A percentile compares a stretch with the other conserved stretches of the same genome.
These are phyloP conservation scores for Globisporangium paddicum DNA, from an alignment of 352 stramenopile genomes.

Conservation along the genomic window DNA sequence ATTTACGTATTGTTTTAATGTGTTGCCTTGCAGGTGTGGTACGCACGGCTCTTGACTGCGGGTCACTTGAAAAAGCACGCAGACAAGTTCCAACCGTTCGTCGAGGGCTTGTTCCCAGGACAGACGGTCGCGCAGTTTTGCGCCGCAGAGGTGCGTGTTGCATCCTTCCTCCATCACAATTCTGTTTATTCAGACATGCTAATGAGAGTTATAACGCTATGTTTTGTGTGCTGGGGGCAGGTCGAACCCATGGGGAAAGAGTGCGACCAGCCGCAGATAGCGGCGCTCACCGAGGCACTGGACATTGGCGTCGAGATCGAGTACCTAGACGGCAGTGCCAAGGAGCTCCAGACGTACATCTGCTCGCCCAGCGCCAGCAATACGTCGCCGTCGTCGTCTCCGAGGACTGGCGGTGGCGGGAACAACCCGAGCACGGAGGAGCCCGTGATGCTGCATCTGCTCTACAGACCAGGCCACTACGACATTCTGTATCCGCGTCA, in stretches of 20 bases:
- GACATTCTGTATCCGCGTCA: conserved; percentile 89
- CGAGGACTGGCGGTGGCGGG: background rate
- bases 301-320: conserved; percentile 87
- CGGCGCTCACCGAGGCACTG: conserved; percentile 90
- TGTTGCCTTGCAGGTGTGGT: conserved; percentile 61
- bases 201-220: background rate
- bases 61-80: conserved; percentile 86
- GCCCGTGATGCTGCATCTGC: conserved; percentile 57
- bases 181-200: background rate
- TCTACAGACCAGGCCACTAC: conserved; percentile 95
- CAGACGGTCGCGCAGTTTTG: conserved; percentile 85
- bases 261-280: conserved; percentile 91
- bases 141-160: conserved; percentile 43
- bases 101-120: conserved; percentile 79
- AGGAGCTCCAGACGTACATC: conserved; percentile 57
- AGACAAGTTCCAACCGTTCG: conserved; percentile 88
- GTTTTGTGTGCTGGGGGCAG: conserved; percentile 18
- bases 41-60: conserved; percentile 78
- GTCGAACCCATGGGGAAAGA: conserved; percentile 93
- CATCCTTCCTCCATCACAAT: background rate
- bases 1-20: too few species aligned
- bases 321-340: conserved; percentile 89
- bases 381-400: background rate
- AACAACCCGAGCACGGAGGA: conserved; percentile 1
- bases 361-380: conserved; percentile 26